Evolutionary conservation across 805 yeast species (phyloP).

Genomic region (Candida suzukii): DNA sequence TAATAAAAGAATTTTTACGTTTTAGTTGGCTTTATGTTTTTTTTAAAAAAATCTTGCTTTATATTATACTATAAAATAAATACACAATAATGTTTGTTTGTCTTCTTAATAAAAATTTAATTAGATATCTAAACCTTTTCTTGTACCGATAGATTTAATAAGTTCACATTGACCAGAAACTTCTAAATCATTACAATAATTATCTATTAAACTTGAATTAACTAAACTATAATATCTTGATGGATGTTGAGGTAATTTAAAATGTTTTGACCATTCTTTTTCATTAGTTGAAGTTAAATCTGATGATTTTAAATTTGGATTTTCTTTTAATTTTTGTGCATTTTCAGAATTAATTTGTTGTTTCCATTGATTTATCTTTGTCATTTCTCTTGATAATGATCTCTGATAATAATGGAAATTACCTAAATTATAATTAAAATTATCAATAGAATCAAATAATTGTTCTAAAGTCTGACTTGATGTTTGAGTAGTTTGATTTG

Average conservation of each 20-base stretch:
- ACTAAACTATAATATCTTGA: slow-evolving; percentile 68
- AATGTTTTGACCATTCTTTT: slow-evolving; percentile 59
- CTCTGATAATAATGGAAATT: slow-evolving; percentile 80
- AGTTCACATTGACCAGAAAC: slow-evolving; percentile 61
- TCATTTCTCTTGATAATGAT: slow-evolving; percentile 59
- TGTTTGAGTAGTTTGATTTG: slow-evolving; percentile 34
- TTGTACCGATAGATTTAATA: slow-evolving; percentile 53
- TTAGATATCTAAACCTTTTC: slow-evolving; percentile 39
- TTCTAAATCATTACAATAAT: slow-evolving; percentile 65
- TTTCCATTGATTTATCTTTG: slow-evolving; percentile 70
- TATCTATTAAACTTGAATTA: slow-evolving; percentile 59
- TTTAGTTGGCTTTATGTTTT: no score
- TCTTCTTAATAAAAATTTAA: neutral
- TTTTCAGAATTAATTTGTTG: slow-evolving; percentile 62
- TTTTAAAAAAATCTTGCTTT: no score
- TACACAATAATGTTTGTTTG: neutral
- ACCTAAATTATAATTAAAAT: slow-evolving; percentile 70
- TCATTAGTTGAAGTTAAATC: slow-evolving; percentile 37
- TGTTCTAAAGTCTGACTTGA: slow-evolving; percentile 46
- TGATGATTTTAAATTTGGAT: slow-evolving; percentile 38
- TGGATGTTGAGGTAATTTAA: slow-evolving; percentile 68
- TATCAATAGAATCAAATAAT: slow-evolving; percentile 62
- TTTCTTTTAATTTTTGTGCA: slow-evolving; percentile 47
- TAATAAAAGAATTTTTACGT: no score
- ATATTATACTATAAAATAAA: neutral